phyloP scores from a whole-genome alignment of 805 yeast genomes.

The Kazachstania psychrophila region DNA sequence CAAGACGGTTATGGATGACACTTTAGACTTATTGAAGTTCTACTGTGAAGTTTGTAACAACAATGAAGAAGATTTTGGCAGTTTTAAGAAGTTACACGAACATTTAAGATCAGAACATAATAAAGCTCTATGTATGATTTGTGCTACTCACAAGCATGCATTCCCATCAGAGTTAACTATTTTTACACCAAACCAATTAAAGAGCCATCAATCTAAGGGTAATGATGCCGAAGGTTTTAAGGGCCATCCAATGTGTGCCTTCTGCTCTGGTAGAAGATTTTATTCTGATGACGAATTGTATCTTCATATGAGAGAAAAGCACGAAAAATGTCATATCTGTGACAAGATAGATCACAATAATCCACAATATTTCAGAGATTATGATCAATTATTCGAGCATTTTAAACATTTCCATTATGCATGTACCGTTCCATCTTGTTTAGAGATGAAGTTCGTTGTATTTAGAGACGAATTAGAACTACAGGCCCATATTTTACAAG shows the following conservation, averaged over 20 bases:
- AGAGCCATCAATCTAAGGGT: conserved; percentile 63
- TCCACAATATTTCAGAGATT: conserved; percentile 72
- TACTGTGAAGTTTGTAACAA: conserved; percentile 45
- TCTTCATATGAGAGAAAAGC: conserved; percentile 70
- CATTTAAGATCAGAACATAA: conserved; percentile 63
- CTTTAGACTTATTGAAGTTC: conserved; percentile 43
- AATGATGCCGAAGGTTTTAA: conserved; percentile 45
- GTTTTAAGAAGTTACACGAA: conserved; percentile 49
- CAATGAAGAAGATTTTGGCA: conserved; percentile 29
- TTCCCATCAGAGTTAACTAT: conserved; percentile 63
- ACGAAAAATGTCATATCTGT: conserved; percentile 87
- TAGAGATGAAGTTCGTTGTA: conserved; percentile 87
- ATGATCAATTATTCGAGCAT: conserved; percentile 66
- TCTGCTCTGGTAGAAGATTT: conserved; percentile 65
- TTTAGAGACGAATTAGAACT: conserved; percentile 79
- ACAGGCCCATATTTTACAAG: conserved; percentile 77
- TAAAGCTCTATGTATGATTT: conserved; percentile 59
- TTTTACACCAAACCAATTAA: conserved; percentile 52
- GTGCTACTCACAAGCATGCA: conserved; percentile 67
- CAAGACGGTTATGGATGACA: conserved; percentile 36
- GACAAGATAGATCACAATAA: conserved; percentile 51
- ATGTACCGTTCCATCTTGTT: conserved; percentile 67
- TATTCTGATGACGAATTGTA: conserved; percentile 84
- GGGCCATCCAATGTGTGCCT: conserved; percentile 85
- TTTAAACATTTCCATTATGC: conserved; percentile 65